Evolutionary conservation across 2,329 filamentous ascomycete genomes (phyloP), one percentile per base, ranked within the genome.

Genomic region (Juglanconis sp.): DNA sequence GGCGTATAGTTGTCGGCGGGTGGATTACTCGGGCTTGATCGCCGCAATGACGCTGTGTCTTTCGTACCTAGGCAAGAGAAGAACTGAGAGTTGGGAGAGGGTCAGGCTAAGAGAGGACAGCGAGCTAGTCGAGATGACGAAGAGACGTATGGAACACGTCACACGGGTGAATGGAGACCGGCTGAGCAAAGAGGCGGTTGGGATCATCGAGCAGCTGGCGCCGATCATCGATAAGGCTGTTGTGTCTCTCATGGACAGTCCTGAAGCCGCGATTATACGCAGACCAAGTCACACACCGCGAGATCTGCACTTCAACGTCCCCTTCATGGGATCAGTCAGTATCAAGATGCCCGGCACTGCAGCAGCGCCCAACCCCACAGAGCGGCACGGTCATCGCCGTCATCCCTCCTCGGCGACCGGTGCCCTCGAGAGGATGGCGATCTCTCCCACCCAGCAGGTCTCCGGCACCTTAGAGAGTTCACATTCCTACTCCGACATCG

Each of bases 1-100:
- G 1, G 68, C 73, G 3, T 73, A 72, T 51, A 75, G 75, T 17
- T 81, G 78, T 44, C 78, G 81, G 0, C 79, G 81, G 51, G 72
- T 79, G 17, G 81, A 85, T 68, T 85, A 82, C 63, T 74, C 79
- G 2, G 77, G 79, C 0, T 73, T 84, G 4, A 78, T 83, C 1
- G 81, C 80, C 0, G 75, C 77, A 40, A 79, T 81, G 72, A 79
- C 80, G 0, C 71, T 85, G 3, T 73, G 82, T 32, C 70, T 84
- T 0, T 78, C 79, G 0, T 80, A 85, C 63, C 73, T 84, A 1
- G 75, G 77, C 11, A 74, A 69, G 34, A 65, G 56, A 4, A 64
- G 56, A 1, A 47, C 55, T 1, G 57, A 63, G 38, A 38, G 49
- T 4, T 60, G 63, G 38, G 56, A 60, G 61, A 24, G 68, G 63